phyloP scores from a whole-genome alignment of 306 rosid species.

The Mimosa bimucronata region DNA sequence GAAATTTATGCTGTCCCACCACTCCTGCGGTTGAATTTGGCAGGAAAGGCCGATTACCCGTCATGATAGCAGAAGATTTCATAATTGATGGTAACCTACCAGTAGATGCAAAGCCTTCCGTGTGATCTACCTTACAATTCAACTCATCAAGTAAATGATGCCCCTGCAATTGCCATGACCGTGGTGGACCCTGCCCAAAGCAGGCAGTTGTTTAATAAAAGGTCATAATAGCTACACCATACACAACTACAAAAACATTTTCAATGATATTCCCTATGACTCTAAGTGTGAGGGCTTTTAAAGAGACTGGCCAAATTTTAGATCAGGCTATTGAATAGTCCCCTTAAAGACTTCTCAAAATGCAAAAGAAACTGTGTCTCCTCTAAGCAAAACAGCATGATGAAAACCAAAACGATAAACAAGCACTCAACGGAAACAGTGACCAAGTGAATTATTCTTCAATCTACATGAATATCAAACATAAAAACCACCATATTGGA shows the following conservation, averaged over 20 bases:
- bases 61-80: conserved; percentile 46
- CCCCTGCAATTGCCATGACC: conserved; percentile 66
- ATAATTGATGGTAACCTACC: conserved; percentile 44
- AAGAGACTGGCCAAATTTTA: neutral
- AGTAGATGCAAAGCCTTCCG: conserved; percentile 49
- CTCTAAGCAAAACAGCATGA: neutral
- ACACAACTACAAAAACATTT: neutral
- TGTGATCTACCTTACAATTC: conserved; percentile 45
- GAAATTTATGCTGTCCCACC: conserved; percentile 48
- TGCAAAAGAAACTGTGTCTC: neutral
- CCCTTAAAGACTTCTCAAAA: neutral
- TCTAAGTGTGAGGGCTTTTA: neutral
- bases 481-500: neutral
- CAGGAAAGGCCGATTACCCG: conserved; percentile 46
- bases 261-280: neutral
- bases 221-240: neutral
- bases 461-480: neutral
- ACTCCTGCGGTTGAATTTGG: conserved; percentile 48
- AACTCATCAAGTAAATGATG: conserved; percentile 46
- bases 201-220: conserved; percentile 38
- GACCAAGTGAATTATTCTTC: neutral
- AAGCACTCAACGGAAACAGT: neutral
- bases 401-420: conserved; percentile 14
- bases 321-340: neutral
- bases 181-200: conserved; percentile 44